These are phyloP conservation scores for Cystobasidium ongulense DNA, from an alignment of 768 basidiomycete genomes.

Conservation along the genomic window DNA sequence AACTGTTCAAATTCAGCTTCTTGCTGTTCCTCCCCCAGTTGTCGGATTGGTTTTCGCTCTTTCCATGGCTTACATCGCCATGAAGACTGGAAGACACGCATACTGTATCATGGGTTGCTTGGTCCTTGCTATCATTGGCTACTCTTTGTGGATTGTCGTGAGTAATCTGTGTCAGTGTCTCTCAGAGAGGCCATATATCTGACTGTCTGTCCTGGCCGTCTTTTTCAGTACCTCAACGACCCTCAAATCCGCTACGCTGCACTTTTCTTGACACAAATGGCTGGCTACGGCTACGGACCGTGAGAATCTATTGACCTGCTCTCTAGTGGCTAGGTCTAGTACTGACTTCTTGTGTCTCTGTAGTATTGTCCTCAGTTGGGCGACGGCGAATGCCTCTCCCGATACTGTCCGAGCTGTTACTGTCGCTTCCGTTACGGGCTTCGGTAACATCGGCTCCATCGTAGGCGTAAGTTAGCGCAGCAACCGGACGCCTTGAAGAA, in stretches of 20 bases:
- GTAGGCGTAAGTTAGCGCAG: background rate
- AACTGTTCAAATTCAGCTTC: slow-evolving; percentile 15
- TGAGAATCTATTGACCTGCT: background rate
- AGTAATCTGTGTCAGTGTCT: background rate
- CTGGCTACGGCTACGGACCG: background rate
- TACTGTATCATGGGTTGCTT: slow-evolving; percentile 39
- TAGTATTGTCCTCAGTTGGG: background rate
- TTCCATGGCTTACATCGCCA: slow-evolving; percentile 56
- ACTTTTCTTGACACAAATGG: slow-evolving; percentile 38
- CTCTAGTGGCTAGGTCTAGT: background rate
- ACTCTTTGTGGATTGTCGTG: slow-evolving; percentile 16
- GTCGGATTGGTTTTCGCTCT: slow-evolving; percentile 61
- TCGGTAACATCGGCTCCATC: slow-evolving; percentile 16
- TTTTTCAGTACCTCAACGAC: slow-evolving; percentile 11
- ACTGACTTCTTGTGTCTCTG: background rate
- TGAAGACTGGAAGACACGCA: slow-evolving; percentile 59
- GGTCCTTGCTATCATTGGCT: slow-evolving; percentile 30
- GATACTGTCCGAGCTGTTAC: slow-evolving; percentile 23
- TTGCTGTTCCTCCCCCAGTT: slow-evolving; percentile 67
- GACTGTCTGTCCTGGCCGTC: too few species aligned
- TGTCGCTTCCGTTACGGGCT: slow-evolving; percentile 12
- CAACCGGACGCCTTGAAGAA: too few species aligned
- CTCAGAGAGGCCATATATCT: too few species aligned
- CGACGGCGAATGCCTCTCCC: slow-evolving; percentile 8
- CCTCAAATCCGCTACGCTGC: slow-evolving; percentile 36